phyloP scores from a whole-genome alignment of 306 rosid species.

The Trichosanthes cucumerina region DNA sequence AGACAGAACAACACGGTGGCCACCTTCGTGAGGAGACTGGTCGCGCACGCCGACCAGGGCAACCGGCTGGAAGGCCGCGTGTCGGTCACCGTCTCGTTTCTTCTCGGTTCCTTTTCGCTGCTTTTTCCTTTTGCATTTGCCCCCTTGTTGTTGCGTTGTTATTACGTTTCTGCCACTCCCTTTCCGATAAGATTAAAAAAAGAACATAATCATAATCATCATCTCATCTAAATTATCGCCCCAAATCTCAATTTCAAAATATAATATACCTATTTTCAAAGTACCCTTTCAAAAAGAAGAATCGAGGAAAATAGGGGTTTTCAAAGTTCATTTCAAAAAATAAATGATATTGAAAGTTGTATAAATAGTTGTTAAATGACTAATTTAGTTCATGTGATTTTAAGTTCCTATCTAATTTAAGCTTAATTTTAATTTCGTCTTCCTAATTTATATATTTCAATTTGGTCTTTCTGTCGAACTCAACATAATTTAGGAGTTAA shows the following conservation, averaged over 20 bases:
- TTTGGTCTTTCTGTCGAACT: too few species aligned
- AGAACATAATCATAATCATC: background rate
- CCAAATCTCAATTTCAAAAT: background rate
- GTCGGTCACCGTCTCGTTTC: background rate
- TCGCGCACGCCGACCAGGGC: conserved; percentile 23
- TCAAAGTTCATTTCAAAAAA: too few species aligned
- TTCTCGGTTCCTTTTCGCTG: background rate
- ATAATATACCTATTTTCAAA: too few species aligned
- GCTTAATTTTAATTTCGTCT: too few species aligned
- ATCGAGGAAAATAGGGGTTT: too few species aligned
- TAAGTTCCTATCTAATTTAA: too few species aligned
- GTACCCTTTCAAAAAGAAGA: too few species aligned
- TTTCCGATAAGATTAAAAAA: background rate
- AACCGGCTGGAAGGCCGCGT: conserved; percentile 22
- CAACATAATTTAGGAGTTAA: too few species aligned
- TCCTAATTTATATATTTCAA: too few species aligned
- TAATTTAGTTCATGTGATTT: too few species aligned
- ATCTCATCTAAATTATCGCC: background rate
- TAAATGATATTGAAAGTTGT: too few species aligned
- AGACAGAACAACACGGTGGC: conserved; percentile 5
- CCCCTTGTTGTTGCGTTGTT: background rate
- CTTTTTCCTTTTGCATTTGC: background rate
- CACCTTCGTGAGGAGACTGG: conserved; percentile 7
- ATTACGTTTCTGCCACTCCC: background rate
- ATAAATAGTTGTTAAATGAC: too few species aligned